phyloP scores from a whole-genome alignment of 768 basidiomycete genomes.

The Pulveroboletus sp. region DNA sequence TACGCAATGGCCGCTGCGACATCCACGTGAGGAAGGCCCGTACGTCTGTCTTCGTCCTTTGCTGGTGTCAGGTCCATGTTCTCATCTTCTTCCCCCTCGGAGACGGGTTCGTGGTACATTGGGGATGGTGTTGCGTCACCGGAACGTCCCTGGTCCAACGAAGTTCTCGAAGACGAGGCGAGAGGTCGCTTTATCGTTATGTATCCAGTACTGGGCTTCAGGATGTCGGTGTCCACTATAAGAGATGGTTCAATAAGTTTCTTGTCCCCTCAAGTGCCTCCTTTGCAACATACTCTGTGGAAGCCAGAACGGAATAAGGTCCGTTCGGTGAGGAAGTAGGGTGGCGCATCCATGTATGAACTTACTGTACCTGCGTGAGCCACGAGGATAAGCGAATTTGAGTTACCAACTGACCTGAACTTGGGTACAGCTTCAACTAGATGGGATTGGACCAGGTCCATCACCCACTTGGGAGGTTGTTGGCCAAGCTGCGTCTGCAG shows the following conservation, averaged over 20 bases:
- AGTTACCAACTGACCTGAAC: conserved; percentile 60
- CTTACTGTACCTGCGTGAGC: conserved; percentile 47
- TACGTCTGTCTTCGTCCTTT: conserved; percentile 75
- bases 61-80: conserved; percentile 62
- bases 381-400: neutral
- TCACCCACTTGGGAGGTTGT: conserved; percentile 93
- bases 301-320: conserved; percentile 97
- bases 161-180: conserved; percentile 40
- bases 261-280: neutral
- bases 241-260: neutral
- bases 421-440: conserved; percentile 97
- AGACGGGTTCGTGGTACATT: conserved; percentile 81
- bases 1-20: conserved; percentile 83
- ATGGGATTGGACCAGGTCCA: conserved; percentile 92
- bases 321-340: conserved; percentile 84
- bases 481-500: conserved; percentile 94
- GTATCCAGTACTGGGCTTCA: conserved; percentile 84
- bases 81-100: conserved; percentile 93
- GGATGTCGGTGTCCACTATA: conserved; percentile 89
- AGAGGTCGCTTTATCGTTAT: conserved; percentile 74
- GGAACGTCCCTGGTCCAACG: conserved; percentile 42
- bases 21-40: conserved; percentile 66
- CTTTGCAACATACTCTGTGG: conserved; percentile 67
- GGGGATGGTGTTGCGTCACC: conserved; percentile 39
- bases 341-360: conserved; percentile 97